These are phyloP conservation scores for Pugionium cornutum DNA, from an alignment of 345 rosid species.

Conservation along the genomic window DNA sequence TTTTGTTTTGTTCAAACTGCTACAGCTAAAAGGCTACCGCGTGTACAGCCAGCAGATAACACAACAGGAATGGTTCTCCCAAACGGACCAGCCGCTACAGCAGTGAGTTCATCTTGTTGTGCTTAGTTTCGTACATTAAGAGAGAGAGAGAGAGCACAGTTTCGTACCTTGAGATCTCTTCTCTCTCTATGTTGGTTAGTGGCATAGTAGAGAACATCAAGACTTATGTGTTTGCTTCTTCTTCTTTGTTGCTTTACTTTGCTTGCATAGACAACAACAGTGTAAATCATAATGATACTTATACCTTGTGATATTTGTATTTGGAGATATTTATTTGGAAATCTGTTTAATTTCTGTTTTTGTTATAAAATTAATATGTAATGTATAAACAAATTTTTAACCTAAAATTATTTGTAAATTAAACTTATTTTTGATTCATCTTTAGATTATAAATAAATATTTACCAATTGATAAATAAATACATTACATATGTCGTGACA, in stretches of 20 bases:
- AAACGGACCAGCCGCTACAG: constrained; percentile 42
- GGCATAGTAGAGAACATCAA: constrained; percentile 28
- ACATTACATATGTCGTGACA: too few species aligned
- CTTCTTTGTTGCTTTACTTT: constrained; percentile 28
- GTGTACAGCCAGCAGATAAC: constrained; percentile 61
- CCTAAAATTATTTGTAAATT: too few species aligned
- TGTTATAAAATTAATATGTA: too few species aligned
- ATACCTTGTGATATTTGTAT: constrained; percentile 26
- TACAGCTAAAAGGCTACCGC: constrained; percentile 64
- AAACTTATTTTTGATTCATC: too few species aligned
- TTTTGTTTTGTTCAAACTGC: constrained; percentile 4
- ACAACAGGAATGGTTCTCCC: constrained; percentile 56
- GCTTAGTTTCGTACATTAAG: constrained; percentile 30
- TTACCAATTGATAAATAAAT: too few species aligned
- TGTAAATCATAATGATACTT: constrained; percentile 37
- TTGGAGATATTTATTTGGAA: constrained; percentile 17
- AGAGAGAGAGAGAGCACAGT: neutral
- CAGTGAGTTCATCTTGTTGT: constrained; percentile 54
- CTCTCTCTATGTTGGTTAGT: constrained; percentile 21
- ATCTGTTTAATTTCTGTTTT: constrained; percentile 23
- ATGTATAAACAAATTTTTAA: too few species aligned
- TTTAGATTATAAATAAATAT: too few species aligned
- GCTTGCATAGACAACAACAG: constrained; percentile 31
- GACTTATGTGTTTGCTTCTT: constrained; percentile 25
- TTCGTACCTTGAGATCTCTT: too few species aligned